Evolutionary conservation across 306 rosid species (phyloP), one percentile per base, ranked within the genome.

Genomic region (Acacia confusa): DNA sequence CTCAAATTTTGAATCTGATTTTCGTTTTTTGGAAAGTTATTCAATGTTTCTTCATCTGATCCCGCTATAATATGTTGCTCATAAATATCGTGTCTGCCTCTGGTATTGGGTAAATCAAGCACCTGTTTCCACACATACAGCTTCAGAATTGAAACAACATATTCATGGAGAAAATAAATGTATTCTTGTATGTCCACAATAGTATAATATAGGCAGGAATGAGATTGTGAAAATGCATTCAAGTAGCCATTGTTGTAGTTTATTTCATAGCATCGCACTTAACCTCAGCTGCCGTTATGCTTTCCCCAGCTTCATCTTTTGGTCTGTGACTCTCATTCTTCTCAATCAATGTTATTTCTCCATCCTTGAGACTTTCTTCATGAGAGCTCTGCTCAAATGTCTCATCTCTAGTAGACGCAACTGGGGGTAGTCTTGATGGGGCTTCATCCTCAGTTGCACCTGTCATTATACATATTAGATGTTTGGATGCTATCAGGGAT

Each of bases 71-170:
- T 70, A 55, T 71, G 75, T 69, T 74, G 85, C 73, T 73, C 61
- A 17, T 22, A n/a, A 48, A 70, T 44, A 53, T 77, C 73, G 83
- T 19, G 70, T 43, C 58, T 66, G 28, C 27, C 80, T 74, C 50
- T 74, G 22, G 19, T 78, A 57, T 63, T 44, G 7, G 55, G 79
- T 73, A 72, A 76, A 45, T 78, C 81, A 67, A 10, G 38, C 65
- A 24, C 87, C 87, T 86, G 84, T 77, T 86, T 83, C 71, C 41
- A 66, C 40, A 72, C 15, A 66, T 71, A 66, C 6, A 66, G 77
- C 41, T 68, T 87, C 55, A 68, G 48, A 70, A 67, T 32, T 34
- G 20, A 79, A 74, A 32, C 40, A 57, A 20, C 25, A 45, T 27
- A 27, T 30, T 53, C 20, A 65, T 9, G 50, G 66, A 40, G 76